Base-by-base conservation (phyloP, 2,329 filamentous ascomycete genomes). In the Ceratocystis huliohia region DNA sequence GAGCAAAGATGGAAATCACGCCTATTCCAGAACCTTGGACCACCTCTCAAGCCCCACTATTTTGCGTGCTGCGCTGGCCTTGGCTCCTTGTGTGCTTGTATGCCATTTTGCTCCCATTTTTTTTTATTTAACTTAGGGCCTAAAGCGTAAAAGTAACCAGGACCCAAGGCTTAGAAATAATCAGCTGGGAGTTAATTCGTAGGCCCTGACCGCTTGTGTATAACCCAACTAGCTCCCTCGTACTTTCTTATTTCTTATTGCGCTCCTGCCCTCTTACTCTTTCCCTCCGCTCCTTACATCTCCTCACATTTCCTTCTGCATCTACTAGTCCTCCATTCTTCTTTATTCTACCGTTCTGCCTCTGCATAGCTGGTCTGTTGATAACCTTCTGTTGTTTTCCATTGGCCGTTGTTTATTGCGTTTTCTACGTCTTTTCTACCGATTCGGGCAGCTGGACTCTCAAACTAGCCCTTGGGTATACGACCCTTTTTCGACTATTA, bases 11-110 rank as follows among this genome's bases (percentile, higher is more conserved):
- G 56, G 28, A 20, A 59, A 59, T 59, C 56, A 37, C 56, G 6
- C 56, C 56, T 7, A 33, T 59, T 59, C 25, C 56, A 57, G 53
- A 57, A 57, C 56, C 56, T 59, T 37, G 56, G 25, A 37, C 53
- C 22, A 50, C 20, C 56, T 6, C 25, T 8, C 25, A 20, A 5
- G 56, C 56, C 28, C 56, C 56, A 37, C 56, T 30, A 8, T n/a
- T 37, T 37, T 37, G 6, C 22, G 25, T 57, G 56, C 45, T 46
- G 62, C 22, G 45, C 46, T 64, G 28, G 61, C 61, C 46, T 20
- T 50, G 15, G 44, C 30, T 50, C 37, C 50, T n/a, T 30, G 8
- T 20, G 20, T 10, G 44, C 25, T 48, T 48, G n/a, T 62, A 41
- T 46, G 37, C 59, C 41, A 7, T 10, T 30, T 46, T n/a, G 17